phyloP scores from a whole-genome alignment of 257 asterid genomes.

The Solanum virginianum region DNA sequence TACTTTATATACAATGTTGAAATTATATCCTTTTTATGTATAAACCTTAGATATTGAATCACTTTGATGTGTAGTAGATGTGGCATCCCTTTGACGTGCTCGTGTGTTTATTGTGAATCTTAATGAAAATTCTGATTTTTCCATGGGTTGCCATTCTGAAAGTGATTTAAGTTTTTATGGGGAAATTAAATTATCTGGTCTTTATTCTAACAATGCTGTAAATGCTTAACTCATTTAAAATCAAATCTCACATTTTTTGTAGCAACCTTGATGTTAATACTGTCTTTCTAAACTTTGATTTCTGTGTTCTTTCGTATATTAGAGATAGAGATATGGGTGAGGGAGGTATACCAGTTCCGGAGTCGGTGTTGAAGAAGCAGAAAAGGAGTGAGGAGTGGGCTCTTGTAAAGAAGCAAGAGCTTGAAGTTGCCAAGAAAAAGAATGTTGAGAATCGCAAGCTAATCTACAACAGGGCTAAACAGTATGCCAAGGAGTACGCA shows the following conservation, averaged over 20 bases:
- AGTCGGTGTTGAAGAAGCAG: constrained; percentile 62
- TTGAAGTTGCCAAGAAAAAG: constrained; percentile 39
- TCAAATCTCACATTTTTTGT: not conserved
- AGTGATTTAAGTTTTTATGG: not conserved
- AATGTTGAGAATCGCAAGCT: constrained; percentile 34
- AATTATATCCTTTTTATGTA: too few relatives aligned
- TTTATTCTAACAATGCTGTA: not conserved
- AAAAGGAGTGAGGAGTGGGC: constrained; percentile 66
- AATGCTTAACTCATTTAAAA: not conserved
- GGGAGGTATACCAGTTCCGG: constrained; percentile 28
- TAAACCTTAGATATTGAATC: too few relatives aligned
- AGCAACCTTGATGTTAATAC: not conserved
- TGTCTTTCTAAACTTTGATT: not conserved
- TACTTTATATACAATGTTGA: too few relatives aligned
- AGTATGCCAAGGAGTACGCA: constrained; percentile 40
- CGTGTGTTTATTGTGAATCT: too few relatives aligned
- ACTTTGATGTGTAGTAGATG: too few relatives aligned
- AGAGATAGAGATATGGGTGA: not conserved
- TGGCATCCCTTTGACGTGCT: too few relatives aligned
- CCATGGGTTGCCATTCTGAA: not conserved
- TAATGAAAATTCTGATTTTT: too few relatives aligned
- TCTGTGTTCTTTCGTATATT: not conserved
- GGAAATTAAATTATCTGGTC: not conserved
- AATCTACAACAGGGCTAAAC: constrained; percentile 33
- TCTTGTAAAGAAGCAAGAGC: constrained; percentile 34